Evolutionary conservation across 148 eudicot species (phyloP).

Genomic region (Rhododendron kiyosumense): DNA sequence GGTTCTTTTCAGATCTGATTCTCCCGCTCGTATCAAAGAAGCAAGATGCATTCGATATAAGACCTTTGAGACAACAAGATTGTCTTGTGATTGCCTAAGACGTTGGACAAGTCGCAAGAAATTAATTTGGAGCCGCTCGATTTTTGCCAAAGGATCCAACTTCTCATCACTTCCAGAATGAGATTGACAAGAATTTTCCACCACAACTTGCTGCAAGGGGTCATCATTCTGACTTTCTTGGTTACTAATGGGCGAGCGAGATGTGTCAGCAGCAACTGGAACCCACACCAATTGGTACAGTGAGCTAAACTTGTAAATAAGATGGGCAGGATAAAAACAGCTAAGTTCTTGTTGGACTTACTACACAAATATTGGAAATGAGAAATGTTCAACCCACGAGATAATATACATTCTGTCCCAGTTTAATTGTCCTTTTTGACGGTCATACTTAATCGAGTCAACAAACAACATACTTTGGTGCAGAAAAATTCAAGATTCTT

Average conservation of each 20-base stretch:
- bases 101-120: slow-evolving; percentile 67
- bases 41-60: slow-evolving; percentile 86
- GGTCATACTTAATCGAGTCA: background rate
- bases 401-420: background rate
- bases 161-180: slow-evolving; percentile 23
- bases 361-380: background rate
- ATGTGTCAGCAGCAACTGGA: slow-evolving; percentile 30
- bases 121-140: slow-evolving; percentile 64
- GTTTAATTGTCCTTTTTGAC: background rate
- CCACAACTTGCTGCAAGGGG: slow-evolving; percentile 27
- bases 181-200: slow-evolving; percentile 30
- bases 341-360: background rate
- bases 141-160: slow-evolving; percentile 56
- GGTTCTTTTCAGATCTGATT: slow-evolving; percentile 75
- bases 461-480: background rate
- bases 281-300: slow-evolving; percentile 14
- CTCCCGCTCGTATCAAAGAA: slow-evolving; percentile 69
- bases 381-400: background rate
- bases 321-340: slow-evolving; percentile 4
- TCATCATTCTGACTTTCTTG: slow-evolving; percentile 31
- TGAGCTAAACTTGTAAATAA: slow-evolving; percentile 28
- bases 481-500: background rate
- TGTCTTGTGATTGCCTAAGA: slow-evolving; percentile 61
- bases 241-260: slow-evolving; percentile 24
- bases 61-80: slow-evolving; percentile 76